These are phyloP conservation scores for Glycyrrhiza uralensis DNA, from an alignment of 306 rosid species.

Conservation along the genomic window DNA sequence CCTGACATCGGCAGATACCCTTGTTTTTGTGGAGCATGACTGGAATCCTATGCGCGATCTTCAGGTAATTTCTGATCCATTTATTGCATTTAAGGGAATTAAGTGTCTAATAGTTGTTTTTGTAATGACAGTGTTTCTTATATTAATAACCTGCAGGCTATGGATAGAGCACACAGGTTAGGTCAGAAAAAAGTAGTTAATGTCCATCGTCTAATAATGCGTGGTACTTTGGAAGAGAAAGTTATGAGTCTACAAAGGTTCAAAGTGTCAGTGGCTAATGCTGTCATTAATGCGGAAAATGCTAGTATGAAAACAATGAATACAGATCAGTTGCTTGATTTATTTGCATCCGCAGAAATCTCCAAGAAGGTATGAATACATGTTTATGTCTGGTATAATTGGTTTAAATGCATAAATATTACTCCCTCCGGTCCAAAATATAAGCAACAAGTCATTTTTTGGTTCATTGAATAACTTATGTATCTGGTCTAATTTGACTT, in stretches of 20 bases:
- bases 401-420: neutral
- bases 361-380: slow-evolving; percentile 55
- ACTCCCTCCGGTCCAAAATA: no score
- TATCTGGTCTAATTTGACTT: no score
- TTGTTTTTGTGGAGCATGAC: slow-evolving; percentile 95
- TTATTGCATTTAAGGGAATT: neutral
- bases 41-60: slow-evolving; percentile 99
- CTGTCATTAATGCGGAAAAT: slow-evolving; percentile 93
- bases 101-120: neutral
- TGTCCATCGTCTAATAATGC: slow-evolving; percentile 97
- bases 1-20: slow-evolving; percentile 95
- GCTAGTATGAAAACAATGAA: slow-evolving; percentile 99
- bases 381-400: slow-evolving; percentile 6
- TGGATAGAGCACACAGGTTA: slow-evolving; percentile 97
- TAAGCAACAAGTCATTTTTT: no score
- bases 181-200: slow-evolving; percentile 95
- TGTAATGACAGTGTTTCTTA: neutral
- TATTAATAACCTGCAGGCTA: slow-evolving; percentile 61
- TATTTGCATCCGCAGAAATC: slow-evolving; percentile 79
- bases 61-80: slow-evolving; percentile 57
- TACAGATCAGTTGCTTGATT: slow-evolving; percentile 95
- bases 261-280: slow-evolving; percentile 86
- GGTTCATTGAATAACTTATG: no score
- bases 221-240: slow-evolving; percentile 96
- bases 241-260: slow-evolving; percentile 93